Base-by-base conservation (phyloP, 768 basidiomycete species). In the Suillus clintonianus region DNA sequence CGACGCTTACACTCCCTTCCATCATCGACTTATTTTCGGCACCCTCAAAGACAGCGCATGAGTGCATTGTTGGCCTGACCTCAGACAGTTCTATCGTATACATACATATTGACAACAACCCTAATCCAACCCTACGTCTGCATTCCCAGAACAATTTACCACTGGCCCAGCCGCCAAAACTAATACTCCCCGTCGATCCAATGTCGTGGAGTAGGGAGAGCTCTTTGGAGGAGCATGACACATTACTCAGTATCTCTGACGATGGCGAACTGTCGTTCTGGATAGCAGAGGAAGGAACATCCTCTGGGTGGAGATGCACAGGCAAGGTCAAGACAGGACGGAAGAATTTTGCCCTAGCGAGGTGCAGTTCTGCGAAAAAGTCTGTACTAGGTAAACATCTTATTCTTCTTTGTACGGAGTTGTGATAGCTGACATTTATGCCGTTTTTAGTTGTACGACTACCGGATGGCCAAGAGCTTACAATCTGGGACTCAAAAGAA, bases 401-500 rank as follows among this genome's bases (percentile, higher is more conserved):
- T 11, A 5, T 67, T 65, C 47, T 41, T 27, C 41, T 37, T 55
- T 55, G 47, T 34, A 41, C 13, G 3, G n/a, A 36, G 1, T 1
- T 17, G 47, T 59, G 37, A 58, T 65, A 59, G 63, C 43, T 66
- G 14, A 62, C 68, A 27, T 58, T 62, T 42, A 56, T 54, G 42
- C 56, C 15, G 4, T 34, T 48, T 9, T 22, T 50, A 95, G 93
- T 94, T 65, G 86, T 89, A 15, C 78, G 83, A 5, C 73, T 78
- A 17, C 69, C 80, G 0, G 83, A 85, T 22, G 90, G 89, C 0
- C 83, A 91, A 63, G 94, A 96, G 71, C 76, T 98, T 53, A 95
- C 94, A 0, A 94, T 99, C 19, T 99, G 97, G 97, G 95, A 98
- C 75, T 97, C 95, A 0, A 90, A 90, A 59, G 92, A 92, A 74